Conservation (phyloP, 2,329 filamentous ascomycete species). For the Fonsecaea pedrosoi region DNA sequence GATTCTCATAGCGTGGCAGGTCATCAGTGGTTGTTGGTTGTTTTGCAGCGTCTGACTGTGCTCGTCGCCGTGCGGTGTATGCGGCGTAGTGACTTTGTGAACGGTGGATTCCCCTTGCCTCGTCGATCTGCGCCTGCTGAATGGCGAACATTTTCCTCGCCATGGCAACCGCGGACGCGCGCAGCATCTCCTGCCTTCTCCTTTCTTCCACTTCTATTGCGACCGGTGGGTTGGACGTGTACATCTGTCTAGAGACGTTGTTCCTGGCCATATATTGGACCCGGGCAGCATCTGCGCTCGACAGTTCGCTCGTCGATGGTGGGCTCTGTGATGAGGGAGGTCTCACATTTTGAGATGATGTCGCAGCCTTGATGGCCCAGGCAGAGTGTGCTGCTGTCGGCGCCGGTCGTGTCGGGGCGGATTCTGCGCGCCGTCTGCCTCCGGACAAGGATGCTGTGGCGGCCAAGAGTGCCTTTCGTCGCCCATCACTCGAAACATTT, state of each 20-base stretch:
- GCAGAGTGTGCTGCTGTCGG: conserved; percentile 54
- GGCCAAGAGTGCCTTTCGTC: conserved; percentile 72
- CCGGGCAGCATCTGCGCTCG: conserved; percentile 62
- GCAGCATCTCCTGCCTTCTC: conserved; percentile 72
- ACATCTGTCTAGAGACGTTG: conserved; percentile 76
- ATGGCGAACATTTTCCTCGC: conserved; percentile 82
- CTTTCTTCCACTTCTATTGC: conserved; percentile 75
- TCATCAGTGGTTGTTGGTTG: conserved; percentile 17
- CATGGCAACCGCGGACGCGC: conserved; percentile 86
- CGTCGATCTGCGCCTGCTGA: conserved; percentile 68
- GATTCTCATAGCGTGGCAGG: conserved; percentile 52
- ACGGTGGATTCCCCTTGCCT: conserved; percentile 46
- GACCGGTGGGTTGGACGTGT: conserved; percentile 75
- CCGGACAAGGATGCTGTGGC: conserved; percentile 77
- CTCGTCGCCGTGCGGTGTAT: conserved; percentile 45
- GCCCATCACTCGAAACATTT: conserved; percentile 58
- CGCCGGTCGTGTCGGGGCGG: conserved; percentile 60
- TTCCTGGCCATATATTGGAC: conserved; percentile 69
- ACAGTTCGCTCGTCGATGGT: conserved; percentile 49
- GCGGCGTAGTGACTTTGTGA: conserved; percentile 48
- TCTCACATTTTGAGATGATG: conserved; percentile 62
- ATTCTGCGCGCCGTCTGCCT: conserved; percentile 68
- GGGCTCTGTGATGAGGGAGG: conserved; percentile 52
- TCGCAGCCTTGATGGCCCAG: conserved; percentile 75
- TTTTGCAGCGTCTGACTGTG: conserved; percentile 38